Conservation (phyloP, 169 alveolate genomes). For the Eimeria necatrix region DNA sequence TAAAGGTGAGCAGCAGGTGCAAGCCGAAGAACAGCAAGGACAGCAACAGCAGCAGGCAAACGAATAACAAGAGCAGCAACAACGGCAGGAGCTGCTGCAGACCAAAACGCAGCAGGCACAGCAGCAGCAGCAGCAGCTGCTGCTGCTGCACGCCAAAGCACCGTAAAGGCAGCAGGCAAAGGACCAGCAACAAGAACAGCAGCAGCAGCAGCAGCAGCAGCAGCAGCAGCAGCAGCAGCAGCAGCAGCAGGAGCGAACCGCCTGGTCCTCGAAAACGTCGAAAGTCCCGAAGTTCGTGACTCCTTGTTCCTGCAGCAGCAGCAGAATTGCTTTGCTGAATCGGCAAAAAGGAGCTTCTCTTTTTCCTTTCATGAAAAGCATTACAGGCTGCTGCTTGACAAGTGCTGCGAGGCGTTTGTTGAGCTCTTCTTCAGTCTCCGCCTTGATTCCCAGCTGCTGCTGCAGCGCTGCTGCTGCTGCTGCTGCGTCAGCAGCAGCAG, state of each 20-base stretch:
- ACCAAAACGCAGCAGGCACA: too few species aligned
- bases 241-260: not conserved
- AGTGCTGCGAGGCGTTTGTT: not conserved
- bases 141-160: not conserved
- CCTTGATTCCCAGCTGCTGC: not conserved
- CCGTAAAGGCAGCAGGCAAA: not conserved
- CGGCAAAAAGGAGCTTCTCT: constrained; percentile 65
- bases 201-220: not conserved
- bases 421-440: not conserved
- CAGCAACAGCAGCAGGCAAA: not conserved
- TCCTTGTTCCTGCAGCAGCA: constrained; percentile 31
- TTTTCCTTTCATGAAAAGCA: constrained; percentile 78
- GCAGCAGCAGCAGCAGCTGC: too few species aligned
- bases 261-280: constrained; percentile 62
- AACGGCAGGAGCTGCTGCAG: not conserved
- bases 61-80: not conserved
- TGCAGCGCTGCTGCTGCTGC: constrained; percentile 12
- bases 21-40: too few species aligned
- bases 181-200: not conserved
- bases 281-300: constrained; percentile 53
- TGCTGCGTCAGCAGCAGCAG: constrained; percentile 9
- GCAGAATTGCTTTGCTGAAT: constrained; percentile 44
- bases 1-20: too few species aligned
- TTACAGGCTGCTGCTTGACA: constrained; percentile 3
- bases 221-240: constrained; percentile 7